Conservation (phyloP, 257 asterid species). For the Lavandula angustifolia region DNA sequence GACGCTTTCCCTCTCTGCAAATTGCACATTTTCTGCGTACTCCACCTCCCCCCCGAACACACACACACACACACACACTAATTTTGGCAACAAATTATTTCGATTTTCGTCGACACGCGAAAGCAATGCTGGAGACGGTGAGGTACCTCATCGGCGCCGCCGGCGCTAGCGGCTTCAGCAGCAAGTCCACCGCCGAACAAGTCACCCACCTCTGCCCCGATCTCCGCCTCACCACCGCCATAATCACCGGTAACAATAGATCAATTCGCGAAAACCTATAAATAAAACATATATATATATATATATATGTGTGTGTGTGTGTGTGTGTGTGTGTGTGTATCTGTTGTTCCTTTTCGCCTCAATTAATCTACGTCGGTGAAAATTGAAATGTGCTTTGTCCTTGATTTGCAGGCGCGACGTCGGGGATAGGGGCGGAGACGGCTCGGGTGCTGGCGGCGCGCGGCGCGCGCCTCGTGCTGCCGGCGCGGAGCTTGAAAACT, state of each 20-base stretch:
- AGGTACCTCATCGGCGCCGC: slow-evolving; percentile 75
- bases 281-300: not conserved
- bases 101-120: too few species aligned
- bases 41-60: not conserved
- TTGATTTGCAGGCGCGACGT: slow-evolving; percentile 69
- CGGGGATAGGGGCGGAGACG: slow-evolving; percentile 96
- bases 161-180: slow-evolving; percentile 82
- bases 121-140: slow-evolving; percentile 63
- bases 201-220: slow-evolving; percentile 56
- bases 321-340: too few species aligned
- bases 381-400: too few species aligned
- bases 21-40: slow-evolving; percentile 36
- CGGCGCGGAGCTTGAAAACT: slow-evolving; percentile 71
- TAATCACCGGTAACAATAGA: slow-evolving; percentile 63
- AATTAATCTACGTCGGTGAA: too few species aligned
- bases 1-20: slow-evolving; percentile 33
- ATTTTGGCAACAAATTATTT: too few species aligned
- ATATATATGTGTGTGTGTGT: too few species aligned
- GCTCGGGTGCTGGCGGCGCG: slow-evolving; percentile 82
- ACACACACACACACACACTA: too few species aligned
- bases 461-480: slow-evolving; percentile 82
- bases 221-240: slow-evolving; percentile 69
- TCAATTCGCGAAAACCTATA: too few species aligned
- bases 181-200: slow-evolving; percentile 80
- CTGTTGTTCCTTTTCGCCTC: too few species aligned